Conservation (phyloP, 345 rosid species). For the Citrus glauca region DNA sequence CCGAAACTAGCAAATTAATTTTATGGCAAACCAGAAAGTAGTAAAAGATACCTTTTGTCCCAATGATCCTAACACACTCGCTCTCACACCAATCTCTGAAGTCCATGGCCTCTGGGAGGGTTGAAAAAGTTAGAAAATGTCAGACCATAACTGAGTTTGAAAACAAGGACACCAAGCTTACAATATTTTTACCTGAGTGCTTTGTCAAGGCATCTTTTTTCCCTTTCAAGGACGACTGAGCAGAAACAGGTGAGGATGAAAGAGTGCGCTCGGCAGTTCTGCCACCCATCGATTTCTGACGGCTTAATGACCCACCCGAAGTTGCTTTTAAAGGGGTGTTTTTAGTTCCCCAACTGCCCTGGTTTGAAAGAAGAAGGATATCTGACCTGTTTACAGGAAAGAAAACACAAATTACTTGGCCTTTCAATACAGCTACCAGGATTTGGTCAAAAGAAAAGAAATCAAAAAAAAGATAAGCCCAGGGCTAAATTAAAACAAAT, state of each 20-base stretch:
- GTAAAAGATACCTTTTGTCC: conserved; percentile 61
- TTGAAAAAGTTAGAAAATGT: conserved; percentile 7
- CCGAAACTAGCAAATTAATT: background rate
- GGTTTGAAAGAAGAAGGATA: conserved; percentile 58
- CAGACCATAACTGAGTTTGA: background rate
- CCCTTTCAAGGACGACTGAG: conserved; percentile 53
- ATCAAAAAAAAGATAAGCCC: background rate
- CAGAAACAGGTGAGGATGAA: conserved; percentile 50
- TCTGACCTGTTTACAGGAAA: conserved; percentile 43
- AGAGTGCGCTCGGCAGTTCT: conserved; percentile 42
- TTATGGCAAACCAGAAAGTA: background rate
- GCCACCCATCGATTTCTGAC: conserved; percentile 63
- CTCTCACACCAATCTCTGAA: conserved; percentile 93
- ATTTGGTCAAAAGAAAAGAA: background rate
- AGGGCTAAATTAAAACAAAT: background rate
- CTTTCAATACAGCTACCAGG: too few species aligned
- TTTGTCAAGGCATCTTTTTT: conserved; percentile 50
- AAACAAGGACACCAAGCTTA: background rate
- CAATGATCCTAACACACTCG: conserved; percentile 84
- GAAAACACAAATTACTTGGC: background rate
- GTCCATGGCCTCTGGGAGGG: conserved; percentile 77
- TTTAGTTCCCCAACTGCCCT: conserved; percentile 73
- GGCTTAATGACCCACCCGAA: conserved; percentile 44
- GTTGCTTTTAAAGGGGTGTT: conserved; percentile 51
- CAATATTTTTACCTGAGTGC: conserved; percentile 53